A percentile compares a stretch with the other conserved stretches of the same genome.
Conservation (phyloP, 148 eudicot genomes). For the Drosera capensis region DNA sequence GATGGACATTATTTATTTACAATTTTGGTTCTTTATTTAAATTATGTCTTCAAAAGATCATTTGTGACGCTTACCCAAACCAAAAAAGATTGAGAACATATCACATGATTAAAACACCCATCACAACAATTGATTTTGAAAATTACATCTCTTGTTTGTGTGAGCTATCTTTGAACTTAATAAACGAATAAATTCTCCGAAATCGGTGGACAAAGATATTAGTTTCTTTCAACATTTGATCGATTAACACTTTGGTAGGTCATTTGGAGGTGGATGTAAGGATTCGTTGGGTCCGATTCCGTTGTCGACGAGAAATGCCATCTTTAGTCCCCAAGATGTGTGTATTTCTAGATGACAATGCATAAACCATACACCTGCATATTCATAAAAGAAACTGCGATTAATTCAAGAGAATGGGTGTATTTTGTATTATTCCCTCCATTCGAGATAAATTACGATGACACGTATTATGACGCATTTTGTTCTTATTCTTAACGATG, state of each 20-base stretch:
- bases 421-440: neutral
- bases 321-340: slow-evolving; percentile 71
- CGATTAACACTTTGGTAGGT: slow-evolving; percentile 45
- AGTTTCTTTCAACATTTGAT: neutral
- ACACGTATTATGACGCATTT: no score
- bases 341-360: slow-evolving; percentile 75
- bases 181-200: no score
- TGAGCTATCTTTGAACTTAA: no score
- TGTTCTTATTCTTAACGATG: no score
- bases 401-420: neutral
- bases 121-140: no score
- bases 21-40: neutral
- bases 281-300: slow-evolving; percentile 48
- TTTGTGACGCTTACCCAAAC: neutral
- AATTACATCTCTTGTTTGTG: no score
- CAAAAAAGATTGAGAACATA: no score
- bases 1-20: no score
- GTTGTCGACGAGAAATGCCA: slow-evolving; percentile 61
- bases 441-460: no score
- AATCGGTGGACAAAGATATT: neutral
- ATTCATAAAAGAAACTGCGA: neutral
- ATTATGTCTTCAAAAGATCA: neutral
- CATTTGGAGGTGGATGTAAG: slow-evolving; percentile 47
- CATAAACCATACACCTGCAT: slow-evolving; percentile 64
- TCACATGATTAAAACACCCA: no score